Percentiles rank a stretch among this genome's conserved stretches.
Evolutionary conservation across 768 basidiomycete genomes (phyloP).

Genomic region (Mycena vulgaris): DNA sequence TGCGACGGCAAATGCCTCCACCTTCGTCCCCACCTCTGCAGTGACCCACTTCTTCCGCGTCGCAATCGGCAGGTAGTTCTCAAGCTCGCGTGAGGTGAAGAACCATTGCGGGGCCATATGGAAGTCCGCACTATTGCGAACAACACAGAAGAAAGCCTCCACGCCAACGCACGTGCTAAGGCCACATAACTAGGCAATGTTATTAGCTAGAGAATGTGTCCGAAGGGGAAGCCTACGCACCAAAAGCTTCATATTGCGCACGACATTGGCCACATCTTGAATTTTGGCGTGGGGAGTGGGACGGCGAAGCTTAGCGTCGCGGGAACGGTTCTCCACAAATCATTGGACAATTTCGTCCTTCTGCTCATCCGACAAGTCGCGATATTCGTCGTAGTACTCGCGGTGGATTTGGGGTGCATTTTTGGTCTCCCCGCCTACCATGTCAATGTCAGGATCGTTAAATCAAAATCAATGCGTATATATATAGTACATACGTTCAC

Average conservation of each 20-base stretch:
- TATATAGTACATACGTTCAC: not conserved
- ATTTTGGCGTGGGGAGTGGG: conserved; percentile 15
- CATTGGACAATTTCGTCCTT: conserved; percentile 7
- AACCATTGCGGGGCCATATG: conserved; percentile 39
- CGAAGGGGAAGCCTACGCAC: not conserved
- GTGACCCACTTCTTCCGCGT: conserved; percentile 22
- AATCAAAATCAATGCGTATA: not conserved
- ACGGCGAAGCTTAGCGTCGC: not conserved
- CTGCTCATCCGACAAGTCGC: not conserved
- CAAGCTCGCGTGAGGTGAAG: conserved; percentile 35
- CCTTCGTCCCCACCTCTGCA: conserved; percentile 13
- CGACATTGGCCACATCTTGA: conserved; percentile 25
- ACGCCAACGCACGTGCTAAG: conserved; percentile 36
- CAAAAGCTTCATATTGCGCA: conserved; percentile 6
- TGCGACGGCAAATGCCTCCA: conserved; percentile 32
- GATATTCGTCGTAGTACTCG: conserved; percentile 33
- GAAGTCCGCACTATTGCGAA: conserved; percentile 42
- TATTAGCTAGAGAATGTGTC: not conserved
- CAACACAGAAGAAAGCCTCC: no score
- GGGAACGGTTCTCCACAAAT: not conserved
- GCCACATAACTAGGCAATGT: conserved; percentile 11
- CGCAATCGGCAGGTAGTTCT: conserved; percentile 38
- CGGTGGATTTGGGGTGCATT: no score
- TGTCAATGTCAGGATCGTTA: not conserved
- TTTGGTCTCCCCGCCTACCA: not conserved